phyloP scores from a whole-genome alignment of 2,329 filamentous ascomycete species.

The Botrytis elliptica region DNA sequence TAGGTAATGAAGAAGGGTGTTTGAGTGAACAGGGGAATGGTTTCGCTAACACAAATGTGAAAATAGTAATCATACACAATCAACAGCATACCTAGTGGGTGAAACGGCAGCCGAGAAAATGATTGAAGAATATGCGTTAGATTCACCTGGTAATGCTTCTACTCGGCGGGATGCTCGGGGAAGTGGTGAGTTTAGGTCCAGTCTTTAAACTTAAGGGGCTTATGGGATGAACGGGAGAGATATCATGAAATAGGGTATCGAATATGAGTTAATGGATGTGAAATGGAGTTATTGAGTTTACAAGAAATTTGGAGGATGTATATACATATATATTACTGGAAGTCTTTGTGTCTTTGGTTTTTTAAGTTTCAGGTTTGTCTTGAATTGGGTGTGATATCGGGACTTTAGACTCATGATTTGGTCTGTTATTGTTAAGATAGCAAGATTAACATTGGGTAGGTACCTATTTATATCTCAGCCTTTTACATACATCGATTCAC shows the following conservation, averaged over 20 bases:
- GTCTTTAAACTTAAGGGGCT: neutral
- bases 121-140: conserved; percentile 43
- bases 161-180: neutral
- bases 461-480: neutral
- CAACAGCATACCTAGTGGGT: conserved; percentile 54
- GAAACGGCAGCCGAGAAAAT: conserved; percentile 52
- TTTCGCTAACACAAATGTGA: neutral
- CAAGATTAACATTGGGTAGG: neutral
- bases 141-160: neutral
- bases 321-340: no score
- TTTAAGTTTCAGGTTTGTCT: neutral
- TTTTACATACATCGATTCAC: neutral
- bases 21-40: neutral
- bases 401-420: neutral
- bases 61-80: conserved; percentile 50
- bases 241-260: neutral
- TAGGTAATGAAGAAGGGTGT: neutral
- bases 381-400: neutral
- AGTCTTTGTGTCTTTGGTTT: no score
- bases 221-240: neutral
- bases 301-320: neutral
- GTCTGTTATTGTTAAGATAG: neutral
- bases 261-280: neutral
- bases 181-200: neutral
- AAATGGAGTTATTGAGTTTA: neutral